A percentile compares a stretch with the other conserved stretches of the same genome.
phyloP scores from a whole-genome alignment of 805 yeast genomes.

The Tetrapisispora namnaoensis region DNA sequence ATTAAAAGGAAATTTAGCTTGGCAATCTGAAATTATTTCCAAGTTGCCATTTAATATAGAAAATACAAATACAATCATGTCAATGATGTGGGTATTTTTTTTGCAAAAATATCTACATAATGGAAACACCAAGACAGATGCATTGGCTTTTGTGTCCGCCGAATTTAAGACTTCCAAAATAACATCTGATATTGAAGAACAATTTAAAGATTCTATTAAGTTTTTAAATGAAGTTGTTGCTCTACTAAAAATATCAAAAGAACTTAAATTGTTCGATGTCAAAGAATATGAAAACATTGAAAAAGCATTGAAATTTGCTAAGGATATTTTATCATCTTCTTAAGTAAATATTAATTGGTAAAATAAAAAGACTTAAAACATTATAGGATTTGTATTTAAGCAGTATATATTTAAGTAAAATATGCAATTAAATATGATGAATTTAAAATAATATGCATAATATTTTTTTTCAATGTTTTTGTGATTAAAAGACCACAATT shows the following conservation, averaged over 20 bases:
- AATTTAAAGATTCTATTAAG: constrained; percentile 16
- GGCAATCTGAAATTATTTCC: constrained; percentile 45
- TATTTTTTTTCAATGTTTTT: neutral
- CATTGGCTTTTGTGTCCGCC: constrained; percentile 19
- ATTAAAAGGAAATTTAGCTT: constrained; percentile 35
- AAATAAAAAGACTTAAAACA: neutral
- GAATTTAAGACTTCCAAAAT: constrained; percentile 24
- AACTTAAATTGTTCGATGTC: constrained; percentile 12
- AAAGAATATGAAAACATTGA: constrained; percentile 15
- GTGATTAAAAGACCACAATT: neutral
- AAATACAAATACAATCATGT: constrained; percentile 54
- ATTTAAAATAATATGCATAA: neutral
- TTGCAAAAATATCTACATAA: constrained; percentile 29
- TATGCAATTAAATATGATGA: neutral
- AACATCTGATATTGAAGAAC: constrained; percentile 23
- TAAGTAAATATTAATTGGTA: neutral
- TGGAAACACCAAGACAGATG: constrained; percentile 27
- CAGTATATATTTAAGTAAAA: neutral
- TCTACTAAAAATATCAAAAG: constrained; percentile 13
- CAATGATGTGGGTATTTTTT: constrained; percentile 30
- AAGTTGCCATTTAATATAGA: constrained; percentile 52
- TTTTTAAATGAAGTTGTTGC: constrained; percentile 14
- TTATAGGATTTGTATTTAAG: neutral
- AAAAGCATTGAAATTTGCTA: constrained; percentile 20
- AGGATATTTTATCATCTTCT: constrained; percentile 7